Base-by-base conservation (phyloP, 225 moss, liverwort and hornwort species). In the Polytrichum formosum region DNA sequence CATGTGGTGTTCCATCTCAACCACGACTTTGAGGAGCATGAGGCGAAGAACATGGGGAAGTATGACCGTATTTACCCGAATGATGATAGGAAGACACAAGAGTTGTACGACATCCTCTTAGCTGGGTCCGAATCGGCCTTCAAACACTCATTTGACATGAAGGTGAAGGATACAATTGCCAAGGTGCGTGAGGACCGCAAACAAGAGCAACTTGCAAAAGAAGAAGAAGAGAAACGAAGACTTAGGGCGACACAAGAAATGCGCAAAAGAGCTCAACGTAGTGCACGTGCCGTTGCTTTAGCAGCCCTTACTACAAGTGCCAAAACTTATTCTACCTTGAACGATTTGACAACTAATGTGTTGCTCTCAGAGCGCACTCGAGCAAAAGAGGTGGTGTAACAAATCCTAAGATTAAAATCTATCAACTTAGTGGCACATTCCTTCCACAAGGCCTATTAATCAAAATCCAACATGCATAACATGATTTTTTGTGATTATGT, bases 101-200 rank as follows among this genome's bases (percentile, higher is more conserved):
- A 92, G 33, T 75, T 94, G 0, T 98, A 92, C 28, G 83, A 90
- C 31, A 67, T 73, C 7, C 91, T 94, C 68, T 67, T 98, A 68
- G 82, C 71, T 2, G 92, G 94, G 0, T 78, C 94, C 1, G 84
- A 94, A 54, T 92, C 93, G 27, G 82, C 89, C 19, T 97, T 97
- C 53, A 90, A 89, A 62, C 96, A 91, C 21, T 94, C 94, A 6
- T 94, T 94, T 75, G 94, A 97, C 60, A 92, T 94, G 96, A 93
- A 90, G 72, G 82, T 89, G 22, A 97, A 94, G 67, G 92, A 97
- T 53, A 92, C 87, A 18, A 94, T 97, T 61, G 68, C 86, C 16
- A 92, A 89, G 77, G 94, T 90, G 1, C 71, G 67, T n/a, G 83
- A 94, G 67, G 88, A 90, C 66, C 70, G 79, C 28, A 88, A 81